phyloP scores from a whole-genome alignment of 768 basidiomycete species.

The Suillus fuscotomentosus region DNA sequence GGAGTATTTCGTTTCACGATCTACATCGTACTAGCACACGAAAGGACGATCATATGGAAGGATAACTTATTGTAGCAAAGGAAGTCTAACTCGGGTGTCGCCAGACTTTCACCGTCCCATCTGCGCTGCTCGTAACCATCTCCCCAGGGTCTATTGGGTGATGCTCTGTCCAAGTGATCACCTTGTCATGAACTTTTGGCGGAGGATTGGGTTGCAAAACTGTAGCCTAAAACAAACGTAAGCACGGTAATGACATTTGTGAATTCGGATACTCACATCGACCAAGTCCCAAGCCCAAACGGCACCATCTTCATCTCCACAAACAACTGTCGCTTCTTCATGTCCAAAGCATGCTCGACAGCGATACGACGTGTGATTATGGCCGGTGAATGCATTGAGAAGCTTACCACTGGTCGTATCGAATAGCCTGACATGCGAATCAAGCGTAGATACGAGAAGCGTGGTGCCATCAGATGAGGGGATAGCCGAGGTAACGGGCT shows the following conservation, averaged over 20 bases:
- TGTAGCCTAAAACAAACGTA: slow-evolving; percentile 51
- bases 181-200: slow-evolving; percentile 74
- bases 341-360: slow-evolving; percentile 81
- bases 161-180: slow-evolving; percentile 90
- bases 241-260: slow-evolving; percentile 1
- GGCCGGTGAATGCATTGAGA: slow-evolving; percentile 83
- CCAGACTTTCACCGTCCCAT: slow-evolving; percentile 93
- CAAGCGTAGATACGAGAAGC: slow-evolving; percentile 78
- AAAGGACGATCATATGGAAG: no score
- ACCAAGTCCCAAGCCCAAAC: slow-evolving; percentile 95
- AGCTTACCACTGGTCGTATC: slow-evolving; percentile 80
- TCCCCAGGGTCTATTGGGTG: slow-evolving; percentile 81
- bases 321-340: slow-evolving; percentile 76
- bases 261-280: slow-evolving; percentile 56
- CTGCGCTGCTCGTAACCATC: slow-evolving; percentile 86
- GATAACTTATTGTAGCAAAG: not conserved
- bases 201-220: slow-evolving; percentile 71
- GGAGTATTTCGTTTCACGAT: not conserved
- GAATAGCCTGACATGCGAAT: slow-evolving; percentile 83
- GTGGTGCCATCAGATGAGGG: slow-evolving; percentile 80
- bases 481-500: slow-evolving; percentile 82
- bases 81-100: slow-evolving; percentile 36
- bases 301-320: slow-evolving; percentile 87
- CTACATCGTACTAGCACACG: not conserved
- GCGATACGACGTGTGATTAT: slow-evolving; percentile 72